Conservation (phyloP, 2,329 filamentous ascomycete species). For the Coniochaeta ligniaria region DNA sequence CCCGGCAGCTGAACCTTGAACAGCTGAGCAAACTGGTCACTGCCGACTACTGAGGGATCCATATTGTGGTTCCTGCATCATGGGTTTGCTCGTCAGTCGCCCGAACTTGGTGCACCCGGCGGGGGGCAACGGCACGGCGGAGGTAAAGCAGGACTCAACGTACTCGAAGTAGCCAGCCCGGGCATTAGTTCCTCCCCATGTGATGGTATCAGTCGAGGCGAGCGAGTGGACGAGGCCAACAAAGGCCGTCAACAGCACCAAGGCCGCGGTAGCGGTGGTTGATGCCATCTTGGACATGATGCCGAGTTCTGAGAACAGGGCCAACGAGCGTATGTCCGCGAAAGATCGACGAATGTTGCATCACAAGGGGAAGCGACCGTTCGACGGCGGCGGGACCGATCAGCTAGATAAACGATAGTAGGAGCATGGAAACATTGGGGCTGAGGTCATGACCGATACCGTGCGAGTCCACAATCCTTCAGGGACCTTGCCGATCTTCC, state of each 20-base stretch:
- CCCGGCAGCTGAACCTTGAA: conserved; percentile 46
- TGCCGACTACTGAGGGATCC: conserved; percentile 50
- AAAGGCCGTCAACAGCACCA: conserved; percentile 23
- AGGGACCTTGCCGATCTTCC: not conserved
- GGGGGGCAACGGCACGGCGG: not conserved
- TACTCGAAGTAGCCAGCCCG: conserved; percentile 46
- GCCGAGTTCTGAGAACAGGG: conserved; percentile 1
- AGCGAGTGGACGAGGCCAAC: conserved; percentile 25
- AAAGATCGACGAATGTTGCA: conserved; percentile 1
- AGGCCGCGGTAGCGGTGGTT: not conserved
- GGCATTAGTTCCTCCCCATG: conserved; percentile 51
- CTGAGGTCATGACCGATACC: not conserved
- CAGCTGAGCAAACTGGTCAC: conserved; percentile 46
- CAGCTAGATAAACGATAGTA: not conserved
- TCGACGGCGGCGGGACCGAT: not conserved
- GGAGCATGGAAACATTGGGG: not conserved
- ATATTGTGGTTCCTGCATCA: conserved; percentile 48
- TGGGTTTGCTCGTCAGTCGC: not conserved
- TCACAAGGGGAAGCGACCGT: not conserved
- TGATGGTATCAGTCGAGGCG: conserved; percentile 47
- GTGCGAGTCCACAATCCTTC: not conserved
- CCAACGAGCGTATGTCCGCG: conserved; percentile 3
- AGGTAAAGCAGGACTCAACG: conserved; percentile 27
- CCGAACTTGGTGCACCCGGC: not conserved
- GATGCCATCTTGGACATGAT: conserved; percentile 7